Base-by-base conservation (phyloP, 768 basidiomycete species). In the Suillus subaureus region DNA sequence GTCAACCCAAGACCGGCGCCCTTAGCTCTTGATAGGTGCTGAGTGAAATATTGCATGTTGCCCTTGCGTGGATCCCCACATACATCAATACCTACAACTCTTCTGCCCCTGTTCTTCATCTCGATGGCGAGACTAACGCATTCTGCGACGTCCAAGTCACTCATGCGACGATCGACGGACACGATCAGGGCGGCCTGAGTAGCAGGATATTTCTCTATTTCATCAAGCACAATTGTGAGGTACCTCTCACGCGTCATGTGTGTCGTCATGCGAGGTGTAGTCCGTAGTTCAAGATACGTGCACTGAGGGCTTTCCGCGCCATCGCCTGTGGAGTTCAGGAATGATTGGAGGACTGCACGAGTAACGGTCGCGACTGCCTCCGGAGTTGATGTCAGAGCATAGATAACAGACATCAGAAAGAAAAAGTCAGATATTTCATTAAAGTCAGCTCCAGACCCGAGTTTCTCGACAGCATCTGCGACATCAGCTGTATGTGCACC, bases 221-320 rank as follows among this genome's bases (percentile, higher is more conserved):
- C 89, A 12, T 78, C 81, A 16, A 95, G 80, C 0, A 96, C 91
- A 1, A 85, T 80, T 45, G 82, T 79, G 28, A 95, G 76, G 73
- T 95, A 96, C 51, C 79, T 73, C 64, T 81, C 75, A 11, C 87
- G 80, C 8, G 79, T 81, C 89, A 94, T 91, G 6, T 80, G 68
- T 0, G 74, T 64, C 0, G 87, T 91, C 72, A 72, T 78, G 52
- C 88, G 83, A 0, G 93, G 94, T 0, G 91, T 94, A 12, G 88
- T 88, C n/a, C 94, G 87, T n/a, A 95, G 83, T 72, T 95, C 94
- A 40, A 96, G 80, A 71, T 93, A 93, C 5, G 77, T 76, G 66
- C 89, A 93, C 62, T 92, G 85, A 0, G 88, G 81, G 0, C 68
- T 45, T 11, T 26, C 37, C 13, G 26, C n/a, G 8, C 21, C 60